Evolutionary conservation across 768 basidiomycete genomes (phyloP), one percentile per base, ranked within the genome.

Genomic region (Hericium erinaceus): DNA sequence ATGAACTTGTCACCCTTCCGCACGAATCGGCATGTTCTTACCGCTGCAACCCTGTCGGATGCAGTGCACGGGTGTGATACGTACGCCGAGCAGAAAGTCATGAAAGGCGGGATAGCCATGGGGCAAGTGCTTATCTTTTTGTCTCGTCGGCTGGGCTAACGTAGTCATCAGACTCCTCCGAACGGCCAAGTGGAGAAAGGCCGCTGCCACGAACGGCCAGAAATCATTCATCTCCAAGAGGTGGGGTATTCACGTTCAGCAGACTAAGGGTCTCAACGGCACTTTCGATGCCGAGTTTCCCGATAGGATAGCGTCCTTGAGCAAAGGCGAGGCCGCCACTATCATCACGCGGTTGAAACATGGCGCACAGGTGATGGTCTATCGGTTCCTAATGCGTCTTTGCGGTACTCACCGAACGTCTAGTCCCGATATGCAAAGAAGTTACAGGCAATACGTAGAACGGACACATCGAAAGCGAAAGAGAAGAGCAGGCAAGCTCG

Each of bases 271-370:
- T 56, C 57, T 61, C 52, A 60, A 61, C n/a, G 54, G 59, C 10
- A 57, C 61, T 16, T 65, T 58, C n/a, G 65, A 66, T 16, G 56
- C 65, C 37, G 49, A 53, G 12, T 64, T 60, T 22, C 67, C 68
- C 9, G 64, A 73, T 33, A 71, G 68, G 48, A 66, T 82, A 4
- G 68, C 64, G 48, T 69, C 58, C 0, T 64, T 94, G 63, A 91
- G 81, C 1, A 92, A 89, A 68, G 92, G 92, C 2, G 78, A 88
- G 61, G 89, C 90, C 28, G 86, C 85, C 0, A 83, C 84, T 61
- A 83, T 92, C 48, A 87, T 94, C 59, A 83, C 83, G 22, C 83
- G 90, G 9, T 59, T 89, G 57, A 86, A 81, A 66, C 85, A 92
- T 64, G 91, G 90, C 24, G 87, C 87, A 38, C 75, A 80, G 74